Percentiles rank a stretch among this genome's conserved stretches.
Evolutionary conservation across 805 yeast species (phyloP).

Genomic region (Candida cerambycidarum): DNA sequence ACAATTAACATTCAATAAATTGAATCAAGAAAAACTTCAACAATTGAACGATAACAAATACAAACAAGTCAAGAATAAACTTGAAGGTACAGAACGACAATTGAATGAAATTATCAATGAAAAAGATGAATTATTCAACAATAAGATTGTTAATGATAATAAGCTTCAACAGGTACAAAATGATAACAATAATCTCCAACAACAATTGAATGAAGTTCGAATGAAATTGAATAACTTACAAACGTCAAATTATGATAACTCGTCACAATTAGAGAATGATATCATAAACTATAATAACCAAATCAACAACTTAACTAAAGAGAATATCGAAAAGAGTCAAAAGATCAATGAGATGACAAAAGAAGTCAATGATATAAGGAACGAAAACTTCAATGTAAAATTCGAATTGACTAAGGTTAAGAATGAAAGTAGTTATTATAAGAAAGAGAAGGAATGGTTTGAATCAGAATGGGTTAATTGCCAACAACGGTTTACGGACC

Average conservation of each 20-base stretch:
- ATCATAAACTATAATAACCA: constrained; percentile 27
- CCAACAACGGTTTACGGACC: constrained; percentile 38
- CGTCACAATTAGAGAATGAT: constrained; percentile 22
- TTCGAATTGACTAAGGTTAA: constrained; percentile 33
- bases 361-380: constrained; percentile 36
- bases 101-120: constrained; percentile 20
- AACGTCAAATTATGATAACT: constrained; percentile 7
- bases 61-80: constrained; percentile 21
- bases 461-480: constrained; percentile 35
- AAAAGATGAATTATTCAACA: constrained; percentile 20
- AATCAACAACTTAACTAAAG: constrained; percentile 27
- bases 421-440: constrained; percentile 34
- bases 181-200: constrained; percentile 16
- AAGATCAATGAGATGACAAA: constrained; percentile 34
- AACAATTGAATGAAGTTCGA: constrained; percentile 19
- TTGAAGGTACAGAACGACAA: constrained; percentile 21
- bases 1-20: constrained; percentile 30
- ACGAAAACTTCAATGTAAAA: constrained; percentile 35
- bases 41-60: constrained; percentile 27
- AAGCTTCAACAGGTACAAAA: constrained; percentile 16
- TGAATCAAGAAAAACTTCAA: constrained; percentile 34
- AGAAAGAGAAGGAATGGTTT: constrained; percentile 40
- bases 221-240: constrained; percentile 15
- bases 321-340: constrained; percentile 37
- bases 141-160: constrained; percentile 18